Percentiles rank a stretch among this genome's conserved stretches.
Conservation (phyloP, 164 flowering plant genomes). For the Annona cherimola region DNA sequence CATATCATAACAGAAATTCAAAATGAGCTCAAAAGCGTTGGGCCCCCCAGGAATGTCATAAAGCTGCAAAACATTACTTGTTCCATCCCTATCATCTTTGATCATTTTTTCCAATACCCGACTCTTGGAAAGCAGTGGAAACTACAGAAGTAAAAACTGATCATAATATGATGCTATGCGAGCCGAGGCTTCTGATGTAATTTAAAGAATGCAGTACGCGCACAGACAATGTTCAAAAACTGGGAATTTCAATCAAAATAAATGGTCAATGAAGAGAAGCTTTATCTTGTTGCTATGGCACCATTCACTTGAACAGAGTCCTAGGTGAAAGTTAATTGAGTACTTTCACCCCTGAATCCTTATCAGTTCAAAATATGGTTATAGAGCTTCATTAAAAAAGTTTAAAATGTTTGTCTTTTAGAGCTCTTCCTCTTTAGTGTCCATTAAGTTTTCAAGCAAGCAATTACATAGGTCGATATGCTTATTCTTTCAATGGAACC, state of each 20-base stretch:
- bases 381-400: no score
- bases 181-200: neutral
- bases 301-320: neutral
- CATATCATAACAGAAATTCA: slow-evolving; percentile 69
- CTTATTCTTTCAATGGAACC: neutral
- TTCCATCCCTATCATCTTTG: slow-evolving; percentile 32
- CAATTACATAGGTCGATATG: neutral
- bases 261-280: neutral
- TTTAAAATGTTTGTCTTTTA: neutral
- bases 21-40: slow-evolving; percentile 47
- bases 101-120: slow-evolving; percentile 43
- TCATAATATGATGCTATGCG: neutral
- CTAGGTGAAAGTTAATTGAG: neutral
- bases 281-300: neutral
- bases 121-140: slow-evolving; percentile 66
- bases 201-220: neutral
- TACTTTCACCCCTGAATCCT: neutral
- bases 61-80: slow-evolving; percentile 35
- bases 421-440: neutral
- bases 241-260: neutral
- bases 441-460: neutral
- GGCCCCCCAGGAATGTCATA: slow-evolving; percentile 72
- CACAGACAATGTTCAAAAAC: neutral
- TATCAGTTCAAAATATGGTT: no score
- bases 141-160: slow-evolving; percentile 27